Evolutionary conservation across 2,329 filamentous ascomycete species (phyloP), one percentile per base, ranked within the genome.

Genomic region (Achaetomium macrosporum): DNA sequence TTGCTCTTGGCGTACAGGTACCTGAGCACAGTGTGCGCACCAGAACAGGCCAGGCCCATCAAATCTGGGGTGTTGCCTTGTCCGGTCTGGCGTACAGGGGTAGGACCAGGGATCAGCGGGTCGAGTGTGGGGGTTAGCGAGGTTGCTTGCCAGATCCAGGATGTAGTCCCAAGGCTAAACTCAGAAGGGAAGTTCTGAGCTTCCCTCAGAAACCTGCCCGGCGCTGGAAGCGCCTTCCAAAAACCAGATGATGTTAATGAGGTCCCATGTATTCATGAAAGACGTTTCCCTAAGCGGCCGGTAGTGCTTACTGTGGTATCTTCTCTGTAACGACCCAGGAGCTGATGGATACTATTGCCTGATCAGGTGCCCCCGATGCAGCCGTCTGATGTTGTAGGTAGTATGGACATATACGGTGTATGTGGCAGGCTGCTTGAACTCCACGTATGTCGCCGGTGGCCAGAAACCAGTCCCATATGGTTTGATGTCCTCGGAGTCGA

Each of bases 61-160:
- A 48, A 57, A 57, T 56, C 57, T 51, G 57, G 56, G 57, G 56
- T 54, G 53, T 49, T 33, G 48, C 52, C 53, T 46, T 50, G 46
- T 25, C 42, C 42, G 47, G 47, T 46, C 45, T 45, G 36, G 51
- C 47, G 47, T 47, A 47, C 54, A 51, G 53, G 42, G 52, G 49
- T 55, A 44, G 42, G 55, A 41, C 47, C 35, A 51, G 54, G 55
- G 55, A 59, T 59, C 50, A 52, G 55, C 44, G 61, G 56, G 40
- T 59, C 40, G 41, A 56, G 60, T 62, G 60, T 62, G 61, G 61
- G 61, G 61, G 61, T 63, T 61, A n/a, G 40, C 29, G 46, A 48
- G 13, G 47, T 47, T 55, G 53, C 57, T 44, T 50, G 49, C 45
- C 7, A 29, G 35, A 25, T 25, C 55, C 43, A 42, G 48, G 45